These are phyloP conservation scores for Trichosanthes cucumerina DNA, from an alignment of 306 rosid species.

Conservation along the genomic window DNA sequence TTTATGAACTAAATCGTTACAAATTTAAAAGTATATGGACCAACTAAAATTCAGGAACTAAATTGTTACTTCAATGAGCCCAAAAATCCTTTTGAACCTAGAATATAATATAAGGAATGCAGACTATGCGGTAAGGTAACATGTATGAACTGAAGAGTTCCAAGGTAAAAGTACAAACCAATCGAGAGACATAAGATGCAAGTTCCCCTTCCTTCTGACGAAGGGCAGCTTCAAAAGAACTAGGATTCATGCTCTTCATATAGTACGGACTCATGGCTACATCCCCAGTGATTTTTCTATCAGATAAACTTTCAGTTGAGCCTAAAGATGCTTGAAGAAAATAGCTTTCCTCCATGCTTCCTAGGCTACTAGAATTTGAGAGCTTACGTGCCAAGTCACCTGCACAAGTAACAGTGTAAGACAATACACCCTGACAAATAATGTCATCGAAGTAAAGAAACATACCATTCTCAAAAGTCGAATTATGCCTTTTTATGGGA, in stretches of 20 bases:
- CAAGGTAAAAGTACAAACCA: conserved; percentile 40
- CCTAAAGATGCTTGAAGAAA: conserved; percentile 93
- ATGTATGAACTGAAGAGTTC: not conserved
- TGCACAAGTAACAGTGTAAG: conserved; percentile 19
- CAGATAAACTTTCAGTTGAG: conserved; percentile 60
- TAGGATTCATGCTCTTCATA: conserved; percentile 89
- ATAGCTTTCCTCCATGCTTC: conserved; percentile 93
- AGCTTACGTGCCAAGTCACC: conserved; percentile 69
- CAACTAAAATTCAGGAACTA: not conserved
- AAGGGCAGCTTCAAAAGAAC: conserved; percentile 90
- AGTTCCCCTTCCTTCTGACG: conserved; percentile 99
- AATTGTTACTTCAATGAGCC: not conserved
- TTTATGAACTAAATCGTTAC: no score
- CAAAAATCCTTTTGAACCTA: not conserved
- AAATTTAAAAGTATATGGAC: not conserved
- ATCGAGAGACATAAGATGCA: conserved; percentile 90
- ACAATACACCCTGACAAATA: conserved; percentile 7
- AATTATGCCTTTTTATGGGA: conserved; percentile 35
- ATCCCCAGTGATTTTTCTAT: conserved; percentile 66
- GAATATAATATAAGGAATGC: not conserved
- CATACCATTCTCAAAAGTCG: conserved; percentile 78
- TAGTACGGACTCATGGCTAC: conserved; percentile 72
- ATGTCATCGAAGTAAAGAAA: conserved; percentile 15
- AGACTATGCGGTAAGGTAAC: not conserved
- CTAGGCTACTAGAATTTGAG: conserved; percentile 87